These are phyloP conservation scores for Albifimbria verrucaria DNA, from an alignment of 2,329 filamentous ascomycete genomes.

Conservation along the genomic window DNA sequence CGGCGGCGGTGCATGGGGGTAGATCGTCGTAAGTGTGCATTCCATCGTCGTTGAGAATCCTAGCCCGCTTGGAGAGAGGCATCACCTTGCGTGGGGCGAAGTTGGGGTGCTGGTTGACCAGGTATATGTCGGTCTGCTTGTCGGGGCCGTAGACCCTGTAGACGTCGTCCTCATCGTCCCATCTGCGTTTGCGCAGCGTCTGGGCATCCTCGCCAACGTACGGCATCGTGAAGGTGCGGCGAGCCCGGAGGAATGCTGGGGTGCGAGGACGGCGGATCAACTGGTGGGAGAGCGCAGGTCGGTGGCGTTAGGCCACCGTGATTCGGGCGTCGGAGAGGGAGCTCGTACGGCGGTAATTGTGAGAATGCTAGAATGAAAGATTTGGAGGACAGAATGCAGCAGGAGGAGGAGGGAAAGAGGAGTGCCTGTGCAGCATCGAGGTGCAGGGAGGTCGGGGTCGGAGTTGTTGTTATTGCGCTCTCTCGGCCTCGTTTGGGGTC, in stretches of 20 bases:
- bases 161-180: slow-evolving; percentile 23
- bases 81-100: slow-evolving; percentile 24
- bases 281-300: neutral
- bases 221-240: slow-evolving; percentile 24
- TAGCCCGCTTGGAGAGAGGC: slow-evolving; percentile 26
- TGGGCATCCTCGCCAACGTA: slow-evolving; percentile 28
- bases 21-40: slow-evolving; percentile 12
- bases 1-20: slow-evolving; percentile 1
- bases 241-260: neutral
- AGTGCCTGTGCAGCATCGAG: no score
- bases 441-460: neutral
- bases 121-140: slow-evolving; percentile 20
- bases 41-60: slow-evolving; percentile 20
- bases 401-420: no score
- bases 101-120: slow-evolving; percentile 21
- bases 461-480: neutral
- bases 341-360: no score
- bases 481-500: neutral
- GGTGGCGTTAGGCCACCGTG: no score
- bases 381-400: no score
- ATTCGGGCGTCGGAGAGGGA: no score
- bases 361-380: no score
- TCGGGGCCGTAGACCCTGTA: slow-evolving; percentile 22
- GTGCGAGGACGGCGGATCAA: neutral
- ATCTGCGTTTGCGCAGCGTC: slow-evolving; percentile 32